A percentile compares a stretch with the other conserved stretches of the same genome.
phyloP scores from a whole-genome alignment of 306 rosid genomes.

The Cucurbita pepo region DNA sequence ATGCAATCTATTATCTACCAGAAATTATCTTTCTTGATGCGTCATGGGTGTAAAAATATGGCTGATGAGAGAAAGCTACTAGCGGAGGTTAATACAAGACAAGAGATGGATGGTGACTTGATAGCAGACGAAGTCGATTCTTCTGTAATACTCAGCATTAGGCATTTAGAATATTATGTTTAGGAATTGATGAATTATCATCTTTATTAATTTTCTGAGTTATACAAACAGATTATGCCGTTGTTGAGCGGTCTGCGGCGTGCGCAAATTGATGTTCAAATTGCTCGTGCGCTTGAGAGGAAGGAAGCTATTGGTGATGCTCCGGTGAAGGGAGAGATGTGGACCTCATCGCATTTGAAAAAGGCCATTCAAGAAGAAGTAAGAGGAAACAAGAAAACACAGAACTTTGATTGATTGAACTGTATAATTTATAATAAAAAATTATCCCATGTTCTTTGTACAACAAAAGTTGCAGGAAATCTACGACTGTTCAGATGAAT shows the following conservation, averaged over 20 bases:
- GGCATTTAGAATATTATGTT: not conserved
- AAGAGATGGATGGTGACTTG: not conserved
- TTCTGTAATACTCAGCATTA: not conserved
- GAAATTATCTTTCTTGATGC: conserved; percentile 16
- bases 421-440: not conserved
- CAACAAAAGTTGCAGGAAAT: not conserved
- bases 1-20: not conserved
- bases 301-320: not conserved
- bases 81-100: conserved; percentile 8
- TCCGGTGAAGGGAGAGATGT: conserved; percentile 4
- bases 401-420: not conserved
- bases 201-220: not conserved
- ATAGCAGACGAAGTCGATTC: not conserved
- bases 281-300: not conserved
- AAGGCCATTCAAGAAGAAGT: not conserved
- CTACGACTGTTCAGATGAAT: too few relatives aligned
- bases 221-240: not conserved
- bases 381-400: not conserved
- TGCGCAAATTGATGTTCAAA: not conserved
- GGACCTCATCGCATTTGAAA: conserved; percentile 6
- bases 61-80: conserved; percentile 13
- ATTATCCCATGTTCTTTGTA: not conserved
- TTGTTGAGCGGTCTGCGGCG: not conserved
- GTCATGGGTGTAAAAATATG: conserved; percentile 10
- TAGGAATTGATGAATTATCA: not conserved